Conservation (phyloP, 2,329 filamentous ascomycete species). For the Fusarium devonianum region DNA sequence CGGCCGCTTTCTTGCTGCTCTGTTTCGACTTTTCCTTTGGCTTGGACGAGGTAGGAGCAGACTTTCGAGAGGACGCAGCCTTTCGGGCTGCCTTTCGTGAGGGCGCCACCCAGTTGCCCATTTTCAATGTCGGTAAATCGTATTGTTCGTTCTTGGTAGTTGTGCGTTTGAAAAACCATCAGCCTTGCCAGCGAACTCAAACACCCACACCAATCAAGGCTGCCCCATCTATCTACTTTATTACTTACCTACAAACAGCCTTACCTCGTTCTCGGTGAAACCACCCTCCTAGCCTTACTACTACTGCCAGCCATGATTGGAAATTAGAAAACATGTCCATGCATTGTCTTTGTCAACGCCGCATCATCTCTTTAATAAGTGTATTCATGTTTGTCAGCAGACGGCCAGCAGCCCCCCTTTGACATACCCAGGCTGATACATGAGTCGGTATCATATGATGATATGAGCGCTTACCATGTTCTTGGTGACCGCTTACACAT, state of each 20-base stretch:
- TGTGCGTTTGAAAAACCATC: constrained; percentile 10
- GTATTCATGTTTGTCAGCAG: constrained; percentile 1
- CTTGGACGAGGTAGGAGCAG: constrained; percentile 18
- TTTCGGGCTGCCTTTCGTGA: too few relatives aligned
- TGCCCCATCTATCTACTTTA: too few relatives aligned
- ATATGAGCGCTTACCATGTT: constrained; percentile 33
- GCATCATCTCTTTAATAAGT: too few relatives aligned
- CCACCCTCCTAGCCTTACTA: too few relatives aligned
- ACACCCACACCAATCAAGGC: constrained; percentile 20
- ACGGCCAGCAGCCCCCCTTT: neutral
- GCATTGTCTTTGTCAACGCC: too few relatives aligned
- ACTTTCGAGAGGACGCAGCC: constrained; percentile 36
- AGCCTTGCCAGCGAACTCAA: constrained; percentile 21
- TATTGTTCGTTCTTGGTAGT: constrained; percentile 5
- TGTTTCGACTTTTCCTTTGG: constrained; percentile 20
- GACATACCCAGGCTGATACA: constrained; percentile 10
- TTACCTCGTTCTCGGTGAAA: too few relatives aligned
- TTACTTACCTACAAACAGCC: too few relatives aligned
- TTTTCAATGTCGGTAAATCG: constrained; percentile 1
- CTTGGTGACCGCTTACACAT: constrained; percentile 35
- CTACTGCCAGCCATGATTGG: neutral
- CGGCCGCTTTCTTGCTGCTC: constrained; percentile 28
- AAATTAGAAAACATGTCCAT: too few relatives aligned
- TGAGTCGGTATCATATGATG: constrained; percentile 29
- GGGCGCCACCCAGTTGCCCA: too few relatives aligned